These are phyloP conservation scores for Samsoniella hepiali DNA, from an alignment of 2,329 filamentous ascomycete genomes.

Conservation along the genomic window DNA sequence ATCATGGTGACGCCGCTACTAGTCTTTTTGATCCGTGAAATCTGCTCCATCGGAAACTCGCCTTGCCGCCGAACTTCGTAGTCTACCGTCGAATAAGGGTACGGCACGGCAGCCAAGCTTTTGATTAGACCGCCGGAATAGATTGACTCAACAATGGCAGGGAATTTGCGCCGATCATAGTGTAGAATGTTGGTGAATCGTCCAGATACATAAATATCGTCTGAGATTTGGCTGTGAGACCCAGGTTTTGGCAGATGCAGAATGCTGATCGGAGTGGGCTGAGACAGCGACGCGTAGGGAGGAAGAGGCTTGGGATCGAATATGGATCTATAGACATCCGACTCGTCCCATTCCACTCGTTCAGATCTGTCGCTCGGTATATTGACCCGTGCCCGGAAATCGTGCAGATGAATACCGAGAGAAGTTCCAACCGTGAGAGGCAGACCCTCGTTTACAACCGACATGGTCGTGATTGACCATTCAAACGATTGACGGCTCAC, in stretches of 20 bases:
- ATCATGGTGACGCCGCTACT: slow-evolving; percentile 64
- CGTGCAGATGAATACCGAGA: slow-evolving; percentile 76
- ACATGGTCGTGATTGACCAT: slow-evolving; percentile 80
- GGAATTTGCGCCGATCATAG: slow-evolving; percentile 85
- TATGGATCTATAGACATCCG: slow-evolving; percentile 37
- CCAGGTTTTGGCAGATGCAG: slow-evolving; percentile 66
- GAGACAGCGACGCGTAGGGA: slow-evolving; percentile 68
- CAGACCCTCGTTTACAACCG: slow-evolving; percentile 59
- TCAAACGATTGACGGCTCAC: slow-evolving; percentile 70
- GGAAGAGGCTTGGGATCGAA: slow-evolving; percentile 53
- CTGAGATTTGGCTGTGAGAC: slow-evolving; percentile 53
- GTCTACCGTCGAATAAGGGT: slow-evolving; percentile 61
- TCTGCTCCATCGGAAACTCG: slow-evolving; percentile 52
- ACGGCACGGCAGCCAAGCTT: slow-evolving; percentile 66
- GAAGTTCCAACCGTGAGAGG: slow-evolving; percentile 84
- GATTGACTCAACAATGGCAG: slow-evolving; percentile 70
- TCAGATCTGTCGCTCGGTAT: slow-evolving; percentile 35
- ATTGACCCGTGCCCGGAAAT: slow-evolving; percentile 55
- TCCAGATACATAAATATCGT: slow-evolving; percentile 84
- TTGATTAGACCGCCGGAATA: slow-evolving; percentile 81
- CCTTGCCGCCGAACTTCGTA: slow-evolving; percentile 55
- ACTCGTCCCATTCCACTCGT: slow-evolving; percentile 32
- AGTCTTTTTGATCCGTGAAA: slow-evolving; percentile 50
- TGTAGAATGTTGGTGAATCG: slow-evolving; percentile 85
- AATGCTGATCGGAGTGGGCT: slow-evolving; percentile 79